Percentiles rank a stretch among this genome's conserved stretches.
Conservation (phyloP, 2,329 filamentous ascomycete genomes). For the Pseudogymnoascus sp. region DNA sequence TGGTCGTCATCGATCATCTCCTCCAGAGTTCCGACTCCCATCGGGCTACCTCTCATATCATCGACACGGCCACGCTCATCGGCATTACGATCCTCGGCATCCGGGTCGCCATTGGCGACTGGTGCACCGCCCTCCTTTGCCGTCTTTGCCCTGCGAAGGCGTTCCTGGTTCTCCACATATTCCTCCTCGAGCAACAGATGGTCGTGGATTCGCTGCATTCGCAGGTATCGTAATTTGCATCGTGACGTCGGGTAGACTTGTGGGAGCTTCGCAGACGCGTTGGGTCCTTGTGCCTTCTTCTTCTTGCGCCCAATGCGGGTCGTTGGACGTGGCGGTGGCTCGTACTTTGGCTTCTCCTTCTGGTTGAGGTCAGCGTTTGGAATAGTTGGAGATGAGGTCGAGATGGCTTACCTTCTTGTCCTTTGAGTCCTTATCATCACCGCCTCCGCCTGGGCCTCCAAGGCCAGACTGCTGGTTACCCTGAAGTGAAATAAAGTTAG, state of each 20-base stretch:
- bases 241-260: slow-evolving; percentile 90
- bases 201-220: slow-evolving; percentile 98
- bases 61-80: slow-evolving; percentile 93
- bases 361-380: slow-evolving; percentile 33
- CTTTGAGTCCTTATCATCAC: slow-evolving; percentile 75
- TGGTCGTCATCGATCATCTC: slow-evolving; percentile 99
- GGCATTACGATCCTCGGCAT: slow-evolving; percentile 76
- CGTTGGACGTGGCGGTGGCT: slow-evolving; percentile 92
- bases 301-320: slow-evolving; percentile 98
- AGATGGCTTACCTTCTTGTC: slow-evolving; percentile 74
- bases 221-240: slow-evolving; percentile 93
- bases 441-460: slow-evolving; percentile 43
- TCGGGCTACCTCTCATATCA: slow-evolving; percentile 96
- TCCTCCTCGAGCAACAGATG: slow-evolving; percentile 95
- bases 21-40: slow-evolving; percentile 96
- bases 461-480: slow-evolving; percentile 39
- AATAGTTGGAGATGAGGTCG: not conserved
- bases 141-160: slow-evolving; percentile 83
- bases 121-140: slow-evolving; percentile 63
- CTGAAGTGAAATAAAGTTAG: slow-evolving; percentile 15
- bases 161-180: slow-evolving; percentile 98
- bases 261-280: slow-evolving; percentile 90
- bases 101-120: slow-evolving; percentile 57
- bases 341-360: slow-evolving; percentile 99
- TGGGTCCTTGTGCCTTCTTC: slow-evolving; percentile 89